Evolutionary conservation across 768 basidiomycete genomes (phyloP).

Genomic region (Leccinum pellstonianum): DNA sequence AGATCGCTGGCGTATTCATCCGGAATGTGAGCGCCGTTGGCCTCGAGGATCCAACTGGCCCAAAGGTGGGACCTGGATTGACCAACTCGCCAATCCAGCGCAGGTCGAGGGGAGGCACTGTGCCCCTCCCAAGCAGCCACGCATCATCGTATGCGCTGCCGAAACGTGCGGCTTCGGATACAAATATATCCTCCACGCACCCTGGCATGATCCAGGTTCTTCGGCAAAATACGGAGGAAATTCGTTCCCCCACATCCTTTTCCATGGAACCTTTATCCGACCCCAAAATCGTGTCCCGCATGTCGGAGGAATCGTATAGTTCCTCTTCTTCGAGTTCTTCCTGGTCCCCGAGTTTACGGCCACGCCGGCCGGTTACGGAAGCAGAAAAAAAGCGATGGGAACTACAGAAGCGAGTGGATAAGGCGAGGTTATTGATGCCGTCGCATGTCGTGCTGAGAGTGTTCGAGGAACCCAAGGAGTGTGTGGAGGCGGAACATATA

Average conservation of each 20-base stretch:
- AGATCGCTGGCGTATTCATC: conserved; percentile 80
- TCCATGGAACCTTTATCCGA: conserved; percentile 16
- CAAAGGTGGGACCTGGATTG: conserved; percentile 2
- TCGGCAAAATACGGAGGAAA: conserved; percentile 12
- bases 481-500: conserved; percentile 56
- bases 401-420: conserved; percentile 63
- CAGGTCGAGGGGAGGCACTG: conserved; percentile 8
- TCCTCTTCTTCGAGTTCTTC: conserved; percentile 24
- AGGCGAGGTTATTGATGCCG: conserved; percentile 60
- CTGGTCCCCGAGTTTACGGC: conserved; percentile 14
- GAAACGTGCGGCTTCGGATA: conserved; percentile 24
- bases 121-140: conserved; percentile 3
- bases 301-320: conserved; percentile 29
- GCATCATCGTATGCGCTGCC: conserved; percentile 3
- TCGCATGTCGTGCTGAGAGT: conserved; percentile 56
- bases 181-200: conserved; percentile 10
- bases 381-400: conserved; percentile 55
- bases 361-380: conserved; percentile 39
- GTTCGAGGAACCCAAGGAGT: conserved; percentile 69
- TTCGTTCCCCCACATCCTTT: conserved; percentile 14
- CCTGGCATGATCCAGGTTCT: conserved; percentile 14
- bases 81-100: conserved; percentile 6
- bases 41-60: conserved; percentile 67
- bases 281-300: conserved; percentile 2
- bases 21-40: conserved; percentile 58